Evolutionary conservation across 2,329 filamentous ascomycete species (phyloP).

Genomic region (Hypoxylon sp.): DNA sequence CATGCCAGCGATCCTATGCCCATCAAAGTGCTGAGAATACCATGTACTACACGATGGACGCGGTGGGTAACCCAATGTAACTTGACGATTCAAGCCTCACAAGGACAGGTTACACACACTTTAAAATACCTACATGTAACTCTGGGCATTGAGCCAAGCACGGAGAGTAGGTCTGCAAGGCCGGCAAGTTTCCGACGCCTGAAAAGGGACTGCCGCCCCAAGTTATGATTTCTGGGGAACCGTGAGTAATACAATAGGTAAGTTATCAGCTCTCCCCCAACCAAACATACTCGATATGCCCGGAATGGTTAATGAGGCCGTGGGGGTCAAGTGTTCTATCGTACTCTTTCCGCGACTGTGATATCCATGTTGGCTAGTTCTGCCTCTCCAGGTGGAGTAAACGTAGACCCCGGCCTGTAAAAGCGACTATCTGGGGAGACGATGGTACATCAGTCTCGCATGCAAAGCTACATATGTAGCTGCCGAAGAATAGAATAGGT

Average conservation of each 20-base stretch:
- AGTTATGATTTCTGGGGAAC: constrained; percentile 39
- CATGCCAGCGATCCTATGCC: constrained; percentile 13
- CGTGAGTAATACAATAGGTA: constrained; percentile 17
- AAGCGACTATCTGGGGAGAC: constrained; percentile 28
- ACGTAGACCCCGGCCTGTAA: constrained; percentile 19
- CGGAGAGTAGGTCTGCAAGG: constrained; percentile 28
- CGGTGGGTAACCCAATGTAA: constrained; percentile 26
- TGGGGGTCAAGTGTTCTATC: constrained; percentile 40
- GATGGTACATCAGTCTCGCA: constrained; percentile 29
- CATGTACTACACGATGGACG: neutral
- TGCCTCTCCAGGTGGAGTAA: constrained; percentile 29
- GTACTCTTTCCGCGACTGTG: constrained; percentile 15
- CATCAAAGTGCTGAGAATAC: constrained; percentile 20
- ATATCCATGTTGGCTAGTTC: constrained; percentile 23
- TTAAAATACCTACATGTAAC: constrained; percentile 5
- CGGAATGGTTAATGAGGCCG: constrained; percentile 33
- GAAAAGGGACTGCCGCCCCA: constrained; percentile 32
- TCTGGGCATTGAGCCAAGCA: constrained; percentile 25
- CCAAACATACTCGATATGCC: constrained; percentile 17
- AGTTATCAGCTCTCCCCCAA: constrained; percentile 20
- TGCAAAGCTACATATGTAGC: constrained; percentile 33
- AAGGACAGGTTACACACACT: constrained; percentile 31
- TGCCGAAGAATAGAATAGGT: constrained; percentile 37
- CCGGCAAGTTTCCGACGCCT: constrained; percentile 36
- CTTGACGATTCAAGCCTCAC: constrained; percentile 30